Evolutionary conservation across 2,329 filamentous ascomycete genomes (phyloP).

Genomic region (Nannizzia gypsea): DNA sequence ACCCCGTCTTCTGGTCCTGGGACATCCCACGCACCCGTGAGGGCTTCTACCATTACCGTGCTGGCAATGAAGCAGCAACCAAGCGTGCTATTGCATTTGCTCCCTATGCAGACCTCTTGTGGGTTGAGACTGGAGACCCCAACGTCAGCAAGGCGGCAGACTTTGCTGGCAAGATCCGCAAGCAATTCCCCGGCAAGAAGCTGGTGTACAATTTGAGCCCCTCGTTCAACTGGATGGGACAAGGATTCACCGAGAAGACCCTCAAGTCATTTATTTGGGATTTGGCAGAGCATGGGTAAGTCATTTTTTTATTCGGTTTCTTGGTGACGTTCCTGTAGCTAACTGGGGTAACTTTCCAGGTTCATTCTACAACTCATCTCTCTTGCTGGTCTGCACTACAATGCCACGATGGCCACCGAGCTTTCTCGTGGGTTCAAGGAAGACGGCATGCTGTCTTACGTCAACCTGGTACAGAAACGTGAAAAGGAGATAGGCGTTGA

Average conservation of each 20-base stretch:
- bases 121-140: slow-evolving; percentile 92
- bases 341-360: slow-evolving; percentile 19
- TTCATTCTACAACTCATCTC: slow-evolving; percentile 55
- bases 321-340: neutral
- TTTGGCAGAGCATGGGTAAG: slow-evolving; percentile 75
- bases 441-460: slow-evolving; percentile 93
- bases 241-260: slow-evolving; percentile 73
- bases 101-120: slow-evolving; percentile 86
- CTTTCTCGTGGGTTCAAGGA: slow-evolving; percentile 71
- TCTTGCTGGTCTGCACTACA: slow-evolving; percentile 52
- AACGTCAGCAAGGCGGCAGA: slow-evolving; percentile 62
- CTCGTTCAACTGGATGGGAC: slow-evolving; percentile 97
- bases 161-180: slow-evolving; percentile 66
- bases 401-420: slow-evolving; percentile 56
- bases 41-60: slow-evolving; percentile 77
- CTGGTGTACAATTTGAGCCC: slow-evolving; percentile 94
- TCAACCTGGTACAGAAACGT: slow-evolving; percentile 76
- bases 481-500: slow-evolving; percentile 89
- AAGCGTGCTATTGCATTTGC: slow-evolving; percentile 88
- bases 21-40: slow-evolving; percentile 87
- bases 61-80: slow-evolving; percentile 58
- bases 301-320: slow-evolving; percentile 35
- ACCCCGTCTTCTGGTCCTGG: slow-evolving; percentile 71
- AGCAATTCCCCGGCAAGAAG: slow-evolving; percentile 62
- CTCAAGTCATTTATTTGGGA: slow-evolving; percentile 95